phyloP scores from a whole-genome alignment of 768 basidiomycete genomes.

The Hypholoma sublateritium region DNA sequence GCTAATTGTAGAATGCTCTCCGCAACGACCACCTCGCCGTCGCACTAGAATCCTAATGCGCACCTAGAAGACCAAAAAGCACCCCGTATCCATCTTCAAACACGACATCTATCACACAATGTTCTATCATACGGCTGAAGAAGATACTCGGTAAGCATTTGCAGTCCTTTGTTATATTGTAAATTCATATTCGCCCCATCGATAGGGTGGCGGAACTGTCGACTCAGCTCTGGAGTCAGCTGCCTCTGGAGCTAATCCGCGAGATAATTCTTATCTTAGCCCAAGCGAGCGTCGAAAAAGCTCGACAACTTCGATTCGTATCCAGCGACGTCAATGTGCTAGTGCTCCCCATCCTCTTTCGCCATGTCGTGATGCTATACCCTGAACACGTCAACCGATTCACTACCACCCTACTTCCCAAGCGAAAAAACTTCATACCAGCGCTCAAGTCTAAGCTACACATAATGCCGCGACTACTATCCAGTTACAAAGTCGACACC shows the following conservation, averaged over 20 bases:
- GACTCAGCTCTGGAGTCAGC: constrained; percentile 25
- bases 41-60: neutral
- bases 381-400: constrained; percentile 28
- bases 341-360: constrained; percentile 34
- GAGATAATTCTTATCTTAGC: constrained; percentile 32
- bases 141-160: too few species aligned
- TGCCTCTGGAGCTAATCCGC: constrained; percentile 33
- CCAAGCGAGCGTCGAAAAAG: constrained; percentile 18
- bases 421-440: constrained; percentile 24
- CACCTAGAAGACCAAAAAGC: too few species aligned
- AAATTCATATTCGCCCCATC: neutral
- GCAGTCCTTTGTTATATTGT: too few species aligned
- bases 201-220: constrained; percentile 7
- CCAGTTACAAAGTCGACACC: constrained; percentile 30
- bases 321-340: constrained; percentile 33
- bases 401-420: constrained; percentile 30
- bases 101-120: too few species aligned
- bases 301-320: constrained; percentile 30
- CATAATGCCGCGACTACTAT: constrained; percentile 27
- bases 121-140: too few species aligned
- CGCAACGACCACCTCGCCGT: neutral
- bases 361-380: constrained; percentile 24
- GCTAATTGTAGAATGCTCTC: constrained; percentile 1
- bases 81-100: too few species aligned
- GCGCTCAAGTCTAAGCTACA: constrained; percentile 26